phyloP scores from a whole-genome alignment of 345 rosid species.

The Euclidium syriacum region DNA sequence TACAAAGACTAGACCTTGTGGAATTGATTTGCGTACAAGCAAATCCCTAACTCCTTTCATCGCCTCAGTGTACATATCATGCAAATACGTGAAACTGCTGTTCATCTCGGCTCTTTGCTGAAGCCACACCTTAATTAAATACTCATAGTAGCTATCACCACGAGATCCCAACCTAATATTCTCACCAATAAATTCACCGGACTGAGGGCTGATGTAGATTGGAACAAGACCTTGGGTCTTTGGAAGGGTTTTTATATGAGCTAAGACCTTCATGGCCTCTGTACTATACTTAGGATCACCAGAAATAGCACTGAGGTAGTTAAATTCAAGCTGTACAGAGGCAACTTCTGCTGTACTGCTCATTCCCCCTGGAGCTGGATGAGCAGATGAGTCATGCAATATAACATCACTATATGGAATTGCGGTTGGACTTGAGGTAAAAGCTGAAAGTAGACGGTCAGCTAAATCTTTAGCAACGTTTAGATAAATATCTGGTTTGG shows the following conservation, averaged over 20 bases:
- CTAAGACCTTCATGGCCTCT: slow-evolving; percentile 93
- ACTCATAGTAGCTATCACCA: slow-evolving; percentile 98
- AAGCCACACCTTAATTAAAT: slow-evolving; percentile 93
- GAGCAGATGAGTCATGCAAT: slow-evolving; percentile 67
- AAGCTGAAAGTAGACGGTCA: slow-evolving; percentile 83
- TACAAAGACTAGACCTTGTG: slow-evolving; percentile 78
- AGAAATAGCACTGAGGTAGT: slow-evolving; percentile 78
- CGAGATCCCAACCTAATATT: slow-evolving; percentile 97
- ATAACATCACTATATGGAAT: slow-evolving; percentile 83
- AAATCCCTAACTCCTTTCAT: slow-evolving; percentile 89
- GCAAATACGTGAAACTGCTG: slow-evolving; percentile 53
- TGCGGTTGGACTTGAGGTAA: slow-evolving; percentile 76
- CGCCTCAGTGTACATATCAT: slow-evolving; percentile 90
- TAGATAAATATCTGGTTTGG: slow-evolving; percentile 69
- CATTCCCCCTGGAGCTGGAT: slow-evolving; percentile 80
- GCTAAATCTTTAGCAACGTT: slow-evolving; percentile 75
- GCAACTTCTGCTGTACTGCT: slow-evolving; percentile 97
- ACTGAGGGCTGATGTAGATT: slow-evolving; percentile 86
- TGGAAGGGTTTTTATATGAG: slow-evolving; percentile 75
- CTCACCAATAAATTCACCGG: slow-evolving; percentile 85
- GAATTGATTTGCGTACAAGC: slow-evolving; percentile 79
- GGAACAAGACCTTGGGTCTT: slow-evolving; percentile 94
- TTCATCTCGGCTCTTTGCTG: slow-evolving; percentile 54
- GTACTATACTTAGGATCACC: slow-evolving; percentile 83
- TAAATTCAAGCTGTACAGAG: slow-evolving; percentile 91